These are phyloP conservation scores for Jasminum sambac DNA, from an alignment of 257 asterid species.

Conservation along the genomic window DNA sequence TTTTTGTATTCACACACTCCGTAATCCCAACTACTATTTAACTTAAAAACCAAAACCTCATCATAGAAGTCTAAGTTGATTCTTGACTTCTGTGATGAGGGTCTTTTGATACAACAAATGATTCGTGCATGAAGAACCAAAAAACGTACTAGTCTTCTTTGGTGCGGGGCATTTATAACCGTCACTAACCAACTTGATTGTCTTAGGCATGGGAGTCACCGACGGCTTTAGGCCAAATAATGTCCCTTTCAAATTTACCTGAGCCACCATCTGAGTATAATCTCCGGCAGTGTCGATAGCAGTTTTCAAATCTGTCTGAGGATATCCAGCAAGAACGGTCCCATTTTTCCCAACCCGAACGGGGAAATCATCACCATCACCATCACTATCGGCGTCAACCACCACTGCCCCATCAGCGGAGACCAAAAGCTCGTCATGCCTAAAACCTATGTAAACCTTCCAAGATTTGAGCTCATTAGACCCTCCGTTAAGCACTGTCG, in stretches of 20 bases:
- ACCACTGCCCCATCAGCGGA: constrained; percentile 74
- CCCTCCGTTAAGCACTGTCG: constrained; percentile 61
- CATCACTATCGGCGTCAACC: constrained; percentile 37
- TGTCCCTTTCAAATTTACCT: constrained; percentile 65
- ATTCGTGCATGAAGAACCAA: no score
- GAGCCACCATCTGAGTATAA: constrained; percentile 56
- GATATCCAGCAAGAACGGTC: constrained; percentile 68
- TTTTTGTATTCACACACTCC: no score
- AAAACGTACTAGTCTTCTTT: constrained; percentile 13
- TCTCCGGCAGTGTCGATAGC: constrained; percentile 93
- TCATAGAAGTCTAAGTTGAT: no score
- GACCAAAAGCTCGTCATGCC: constrained; percentile 67
- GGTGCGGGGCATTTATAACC: constrained; percentile 81
- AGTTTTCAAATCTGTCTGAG: constrained; percentile 69
- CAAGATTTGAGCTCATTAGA: constrained; percentile 62
- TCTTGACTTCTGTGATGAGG: no score
- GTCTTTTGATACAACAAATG: no score
- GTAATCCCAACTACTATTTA: neutral
- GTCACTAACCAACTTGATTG: constrained; percentile 57
- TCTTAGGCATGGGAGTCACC: constrained; percentile 70
- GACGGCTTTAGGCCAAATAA: constrained; percentile 51
- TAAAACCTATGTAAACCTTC: constrained; percentile 65
- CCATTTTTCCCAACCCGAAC: constrained; percentile 61
- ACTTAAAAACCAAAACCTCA: neutral
- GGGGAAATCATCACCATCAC: constrained; percentile 59